Evolutionary conservation across 345 rosid genomes (phyloP).

Genomic region (Isatis tinctoria): DNA sequence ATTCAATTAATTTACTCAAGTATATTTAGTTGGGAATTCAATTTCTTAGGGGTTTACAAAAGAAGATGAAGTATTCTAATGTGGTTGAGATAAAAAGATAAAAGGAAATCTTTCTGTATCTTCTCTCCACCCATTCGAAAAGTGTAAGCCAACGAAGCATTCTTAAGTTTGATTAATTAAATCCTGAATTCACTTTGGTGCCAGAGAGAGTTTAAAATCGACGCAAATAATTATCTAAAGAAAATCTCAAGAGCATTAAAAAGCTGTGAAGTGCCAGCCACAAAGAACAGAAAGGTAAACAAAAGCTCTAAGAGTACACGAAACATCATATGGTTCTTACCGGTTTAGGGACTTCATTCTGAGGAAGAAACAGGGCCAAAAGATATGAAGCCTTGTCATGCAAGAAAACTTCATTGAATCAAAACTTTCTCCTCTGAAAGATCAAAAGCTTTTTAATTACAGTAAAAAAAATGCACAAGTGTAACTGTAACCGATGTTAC

Average conservation of each 20-base stretch:
- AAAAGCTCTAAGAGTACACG: not conserved
- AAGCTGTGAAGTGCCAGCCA: not conserved
- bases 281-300: not conserved
- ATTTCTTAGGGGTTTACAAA: not conserved
- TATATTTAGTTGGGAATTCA: not conserved
- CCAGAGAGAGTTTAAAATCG: not conserved
- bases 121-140: constrained; percentile 17
- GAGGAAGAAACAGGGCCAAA: not conserved
- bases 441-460: not conserved
- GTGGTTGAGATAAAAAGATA: constrained; percentile 11
- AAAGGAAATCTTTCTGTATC: constrained; percentile 27
- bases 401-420: not conserved
- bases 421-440: not conserved
- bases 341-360: not conserved
- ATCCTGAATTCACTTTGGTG: not conserved
- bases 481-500: not conserved
- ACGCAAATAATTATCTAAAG: not conserved
- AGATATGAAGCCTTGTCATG: not conserved
- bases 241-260: not conserved
- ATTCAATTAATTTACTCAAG: not conserved
- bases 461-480: too few species aligned
- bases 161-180: not conserved
- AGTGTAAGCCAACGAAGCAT: constrained; percentile 25
- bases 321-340: not conserved
- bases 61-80: constrained; percentile 17